These are phyloP conservation scores for Gardenia jasminoides DNA, from an alignment of 257 asterid genomes.

Conservation along the genomic window DNA sequence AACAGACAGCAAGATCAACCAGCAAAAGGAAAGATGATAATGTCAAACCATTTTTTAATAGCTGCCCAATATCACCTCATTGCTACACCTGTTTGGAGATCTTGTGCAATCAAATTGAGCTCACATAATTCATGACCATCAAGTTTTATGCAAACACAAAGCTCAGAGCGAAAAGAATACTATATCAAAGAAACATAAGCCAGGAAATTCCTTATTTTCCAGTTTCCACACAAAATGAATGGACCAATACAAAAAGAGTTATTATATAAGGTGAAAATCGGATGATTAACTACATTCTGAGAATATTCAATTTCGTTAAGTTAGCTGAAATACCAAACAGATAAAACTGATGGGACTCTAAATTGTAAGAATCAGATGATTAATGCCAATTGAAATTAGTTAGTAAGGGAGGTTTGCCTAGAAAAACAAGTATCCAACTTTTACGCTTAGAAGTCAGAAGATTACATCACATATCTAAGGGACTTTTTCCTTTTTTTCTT, in stretches of 20 bases:
- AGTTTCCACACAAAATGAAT: background rate
- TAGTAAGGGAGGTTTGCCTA: background rate
- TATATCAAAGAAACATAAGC: background rate
- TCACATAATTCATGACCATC: background rate
- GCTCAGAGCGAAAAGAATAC: background rate
- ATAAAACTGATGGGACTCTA: background rate
- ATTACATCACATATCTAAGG: background rate
- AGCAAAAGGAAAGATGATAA: background rate
- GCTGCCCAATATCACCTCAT: background rate
- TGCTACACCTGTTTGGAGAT: background rate
- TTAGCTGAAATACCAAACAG: background rate
- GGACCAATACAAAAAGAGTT: background rate
- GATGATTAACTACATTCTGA: conserved; percentile 7
- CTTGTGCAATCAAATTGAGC: background rate
- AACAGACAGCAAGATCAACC: conserved; percentile 1
- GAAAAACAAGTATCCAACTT: background rate
- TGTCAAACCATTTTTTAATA: background rate
- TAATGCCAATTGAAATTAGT: background rate
- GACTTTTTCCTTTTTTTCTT: background rate
- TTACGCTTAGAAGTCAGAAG: background rate
- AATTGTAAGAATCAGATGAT: background rate
- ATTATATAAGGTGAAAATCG: background rate
- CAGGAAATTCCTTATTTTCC: background rate
- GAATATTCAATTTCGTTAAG: background rate
- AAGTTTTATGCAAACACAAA: background rate